Conservation (phyloP, 2,329 filamentous ascomycete genomes). For the Cordyceps cicadae region DNA sequence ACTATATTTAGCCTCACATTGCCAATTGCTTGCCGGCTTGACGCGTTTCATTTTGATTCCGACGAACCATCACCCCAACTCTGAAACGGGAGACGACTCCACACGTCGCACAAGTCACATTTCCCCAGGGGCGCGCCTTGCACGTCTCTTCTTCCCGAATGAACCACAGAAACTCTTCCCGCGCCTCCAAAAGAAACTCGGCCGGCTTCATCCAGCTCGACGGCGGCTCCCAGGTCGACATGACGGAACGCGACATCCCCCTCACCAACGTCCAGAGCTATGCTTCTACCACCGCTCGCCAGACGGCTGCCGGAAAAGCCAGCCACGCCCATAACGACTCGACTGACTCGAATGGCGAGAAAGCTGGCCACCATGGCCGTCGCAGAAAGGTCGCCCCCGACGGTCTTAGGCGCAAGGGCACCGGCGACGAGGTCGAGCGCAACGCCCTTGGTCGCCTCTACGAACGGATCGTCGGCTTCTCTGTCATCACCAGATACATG, state of each 20-base stretch:
- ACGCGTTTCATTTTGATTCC: slow-evolving; percentile 6
- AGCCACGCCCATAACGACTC: slow-evolving; percentile 26
- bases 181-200: slow-evolving; percentile 28
- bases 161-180: slow-evolving; percentile 23
- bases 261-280: slow-evolving; percentile 48
- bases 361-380: slow-evolving; percentile 36
- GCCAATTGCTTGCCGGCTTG: slow-evolving; percentile 12
- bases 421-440: slow-evolving; percentile 46
- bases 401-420: slow-evolving; percentile 33
- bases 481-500: slow-evolving; percentile 56
- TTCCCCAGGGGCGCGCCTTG: neutral
- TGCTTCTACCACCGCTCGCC: slow-evolving; percentile 44
- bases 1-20: neutral
- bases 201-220: slow-evolving; percentile 38
- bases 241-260: slow-evolving; percentile 39
- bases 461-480: slow-evolving; percentile 55
- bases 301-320: slow-evolving; percentile 28
- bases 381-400: slow-evolving; percentile 40
- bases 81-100: slow-evolving; percentile 12
- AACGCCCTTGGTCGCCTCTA: slow-evolving; percentile 61
- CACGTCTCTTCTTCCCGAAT: slow-evolving; percentile 14
- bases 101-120: neutral
- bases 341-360: slow-evolving; percentile 32
- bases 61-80: neutral
- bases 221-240: slow-evolving; percentile 24